Percentiles rank a stretch among this genome's conserved stretches.
These are phyloP conservation scores for Lipomyces sp. DNA, from an alignment of 805 yeast genomes.

Conservation along the genomic window DNA sequence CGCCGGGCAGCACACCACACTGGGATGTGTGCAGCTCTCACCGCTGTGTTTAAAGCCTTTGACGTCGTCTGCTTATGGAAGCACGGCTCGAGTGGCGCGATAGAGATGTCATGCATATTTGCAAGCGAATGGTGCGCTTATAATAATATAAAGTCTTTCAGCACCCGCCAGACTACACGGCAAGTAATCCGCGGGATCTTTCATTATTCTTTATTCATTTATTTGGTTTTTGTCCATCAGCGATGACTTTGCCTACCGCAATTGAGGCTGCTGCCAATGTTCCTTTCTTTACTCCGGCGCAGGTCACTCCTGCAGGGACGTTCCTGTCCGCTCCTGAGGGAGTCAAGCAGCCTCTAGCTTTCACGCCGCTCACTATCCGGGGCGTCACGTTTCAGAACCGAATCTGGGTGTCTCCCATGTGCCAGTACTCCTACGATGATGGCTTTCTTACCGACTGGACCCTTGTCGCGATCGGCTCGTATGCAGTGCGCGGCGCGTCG, in stretches of 20 bases:
- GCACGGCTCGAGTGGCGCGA: too few species aligned
- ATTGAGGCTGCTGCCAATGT: background rate
- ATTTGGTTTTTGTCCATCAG: too few species aligned
- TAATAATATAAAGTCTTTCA: too few species aligned
- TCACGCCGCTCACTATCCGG: slow-evolving; percentile 46
- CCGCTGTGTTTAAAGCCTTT: too few species aligned
- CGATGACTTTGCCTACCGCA: background rate
- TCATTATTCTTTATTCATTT: too few species aligned
- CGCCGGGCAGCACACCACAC: too few species aligned
- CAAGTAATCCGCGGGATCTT: too few species aligned
- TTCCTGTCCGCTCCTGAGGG: slow-evolving; percentile 28
- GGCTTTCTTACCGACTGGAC: slow-evolving; percentile 49
- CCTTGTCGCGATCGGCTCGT: slow-evolving; percentile 48
- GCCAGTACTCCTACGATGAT: slow-evolving; percentile 48
- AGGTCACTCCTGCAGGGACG: slow-evolving; percentile 40
- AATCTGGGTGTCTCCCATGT: slow-evolving; percentile 42
- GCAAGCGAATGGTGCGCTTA: too few species aligned
- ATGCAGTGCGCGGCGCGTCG: slow-evolving; percentile 51
- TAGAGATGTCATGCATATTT: too few species aligned
- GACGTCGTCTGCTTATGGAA: too few species aligned
- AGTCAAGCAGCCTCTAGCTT: slow-evolving; percentile 31
- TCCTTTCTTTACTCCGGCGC: slow-evolving; percentile 36
- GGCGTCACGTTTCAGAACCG: slow-evolving; percentile 48
- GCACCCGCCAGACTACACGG: too few species aligned
- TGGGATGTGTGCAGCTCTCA: too few species aligned